Evolutionary conservation across 495 filamentous ascomycete genomes (phyloP).

Genomic region (Bryoglossum gracile): DNA sequence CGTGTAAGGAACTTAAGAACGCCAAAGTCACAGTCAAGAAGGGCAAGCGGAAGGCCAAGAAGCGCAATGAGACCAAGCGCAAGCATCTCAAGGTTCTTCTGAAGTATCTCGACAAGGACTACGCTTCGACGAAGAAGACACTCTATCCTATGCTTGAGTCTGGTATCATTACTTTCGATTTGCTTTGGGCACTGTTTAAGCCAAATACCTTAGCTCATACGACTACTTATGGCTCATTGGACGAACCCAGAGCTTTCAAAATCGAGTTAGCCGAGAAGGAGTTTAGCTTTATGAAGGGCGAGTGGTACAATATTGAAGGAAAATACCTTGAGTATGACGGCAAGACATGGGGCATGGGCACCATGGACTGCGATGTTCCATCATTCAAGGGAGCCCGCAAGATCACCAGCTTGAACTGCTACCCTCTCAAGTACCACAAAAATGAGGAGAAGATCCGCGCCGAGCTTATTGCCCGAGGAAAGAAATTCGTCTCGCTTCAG

Average conservation of each 20-base stretch:
- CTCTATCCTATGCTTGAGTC: constrained; percentile 78
- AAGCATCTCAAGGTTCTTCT: constrained; percentile 71
- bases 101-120: constrained; percentile 78
- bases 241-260: constrained; percentile 87
- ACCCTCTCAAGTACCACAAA: constrained; percentile 78
- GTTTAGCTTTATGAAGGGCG: constrained; percentile 62
- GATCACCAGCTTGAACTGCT: constrained; percentile 70
- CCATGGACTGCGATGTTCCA: constrained; percentile 63
- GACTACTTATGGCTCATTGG: constrained; percentile 67
- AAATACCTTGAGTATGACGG: constrained; percentile 76
- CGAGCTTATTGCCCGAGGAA: constrained; percentile 74
- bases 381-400: constrained; percentile 78
- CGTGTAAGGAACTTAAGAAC: constrained; percentile 59
- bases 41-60: constrained; percentile 51
- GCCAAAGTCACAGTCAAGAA: constrained; percentile 44
- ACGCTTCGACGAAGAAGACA: constrained; percentile 68
- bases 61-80: constrained; percentile 58
- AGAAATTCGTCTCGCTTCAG: constrained; percentile 70
- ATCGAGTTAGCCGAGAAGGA: constrained; percentile 75
- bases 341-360: constrained; percentile 48
- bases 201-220: constrained; percentile 82
- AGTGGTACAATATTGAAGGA: constrained; percentile 77
- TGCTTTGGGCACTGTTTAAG: constrained; percentile 87
- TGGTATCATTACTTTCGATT: constrained; percentile 82
- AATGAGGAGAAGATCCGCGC: constrained; percentile 56